Conservation (phyloP, 2,329 filamentous ascomycete genomes). For the Aspergillus vadensis region DNA sequence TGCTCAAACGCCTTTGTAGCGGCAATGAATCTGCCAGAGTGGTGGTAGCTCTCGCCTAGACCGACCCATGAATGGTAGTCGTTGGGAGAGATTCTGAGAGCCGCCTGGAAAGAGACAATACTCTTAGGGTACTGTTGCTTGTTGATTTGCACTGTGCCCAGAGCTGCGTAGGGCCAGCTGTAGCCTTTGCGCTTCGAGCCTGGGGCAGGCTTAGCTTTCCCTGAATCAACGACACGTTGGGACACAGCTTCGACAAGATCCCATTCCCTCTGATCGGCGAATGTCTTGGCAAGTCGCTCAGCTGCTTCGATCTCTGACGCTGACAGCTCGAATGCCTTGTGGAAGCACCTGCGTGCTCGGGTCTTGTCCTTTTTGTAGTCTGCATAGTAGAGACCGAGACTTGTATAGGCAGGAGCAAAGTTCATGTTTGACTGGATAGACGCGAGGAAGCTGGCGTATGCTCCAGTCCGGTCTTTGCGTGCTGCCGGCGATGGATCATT, state of each 20-base stretch:
- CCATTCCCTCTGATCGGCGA: slow-evolving; percentile 91
- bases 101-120: slow-evolving; percentile 88
- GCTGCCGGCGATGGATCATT: slow-evolving; percentile 71
- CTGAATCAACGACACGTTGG: slow-evolving; percentile 89
- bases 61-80: slow-evolving; percentile 98
- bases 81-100: slow-evolving; percentile 76
- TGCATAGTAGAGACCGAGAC: slow-evolving; percentile 83
- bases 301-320: slow-evolving; percentile 82
- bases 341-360: slow-evolving; percentile 86
- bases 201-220: slow-evolving; percentile 83
- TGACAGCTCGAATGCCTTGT: slow-evolving; percentile 93
- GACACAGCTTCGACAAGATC: slow-evolving; percentile 92
- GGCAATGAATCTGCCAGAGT: slow-evolving; percentile 89
- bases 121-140: slow-evolving; percentile 87
- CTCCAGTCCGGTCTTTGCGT: slow-evolving; percentile 76
- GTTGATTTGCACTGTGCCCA: slow-evolving; percentile 93
- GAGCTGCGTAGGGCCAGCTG: slow-evolving; percentile 92
- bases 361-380: slow-evolving; percentile 88
- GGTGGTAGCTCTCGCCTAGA: slow-evolving; percentile 95
- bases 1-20: slow-evolving; percentile 88
- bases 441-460: slow-evolving; percentile 80
- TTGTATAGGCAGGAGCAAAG: slow-evolving; percentile 88
- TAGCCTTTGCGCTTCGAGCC: slow-evolving; percentile 91
- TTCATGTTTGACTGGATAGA: slow-evolving; percentile 85
- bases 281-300: slow-evolving; percentile 79